These are phyloP conservation scores for Epicoccum nigrum DNA, from an alignment of 2,329 filamentous ascomycete species.

Conservation along the genomic window DNA sequence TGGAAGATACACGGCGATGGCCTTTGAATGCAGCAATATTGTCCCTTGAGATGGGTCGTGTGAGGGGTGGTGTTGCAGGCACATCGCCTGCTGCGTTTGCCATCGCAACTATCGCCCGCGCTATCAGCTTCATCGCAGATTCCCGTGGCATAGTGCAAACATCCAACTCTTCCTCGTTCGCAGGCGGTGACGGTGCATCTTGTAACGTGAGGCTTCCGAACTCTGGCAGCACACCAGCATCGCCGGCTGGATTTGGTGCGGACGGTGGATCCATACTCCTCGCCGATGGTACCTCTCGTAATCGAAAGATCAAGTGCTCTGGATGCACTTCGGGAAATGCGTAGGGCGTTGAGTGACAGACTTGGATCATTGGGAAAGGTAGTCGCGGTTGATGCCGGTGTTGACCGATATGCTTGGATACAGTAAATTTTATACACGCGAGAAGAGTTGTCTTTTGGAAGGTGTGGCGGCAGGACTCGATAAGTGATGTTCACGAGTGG, in stretches of 20 bases:
- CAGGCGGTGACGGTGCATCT: conserved; percentile 48
- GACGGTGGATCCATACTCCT: conserved; percentile 43
- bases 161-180: conserved; percentile 61
- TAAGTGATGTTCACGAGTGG: not conserved
- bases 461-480: not conserved
- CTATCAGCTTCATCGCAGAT: conserved; percentile 80
- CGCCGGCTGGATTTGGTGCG: conserved; percentile 49
- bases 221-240: conserved; percentile 48
- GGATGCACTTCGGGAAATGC: conserved; percentile 37
- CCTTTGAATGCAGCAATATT: conserved; percentile 30
- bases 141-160: conserved; percentile 75
- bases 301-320: conserved; percentile 36
- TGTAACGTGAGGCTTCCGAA: conserved; percentile 41
- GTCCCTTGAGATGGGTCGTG: conserved; percentile 61
- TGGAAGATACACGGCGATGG: conserved; percentile 46
- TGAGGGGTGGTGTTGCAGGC: conserved; percentile 76
- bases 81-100: conserved; percentile 77
- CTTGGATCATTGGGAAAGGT: conserved; percentile 41
- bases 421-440: not conserved
- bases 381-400: conserved; percentile 26
- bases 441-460: not conserved
- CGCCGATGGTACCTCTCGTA: conserved; percentile 21
- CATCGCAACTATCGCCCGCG: conserved; percentile 63
- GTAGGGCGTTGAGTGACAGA: conserved; percentile 38
- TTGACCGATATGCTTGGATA: conserved; percentile 25